A percentile compares a stretch with the other conserved stretches of the same genome.
Conservation (phyloP, 2,329 filamentous ascomycete genomes). For the Periconia sp. region DNA sequence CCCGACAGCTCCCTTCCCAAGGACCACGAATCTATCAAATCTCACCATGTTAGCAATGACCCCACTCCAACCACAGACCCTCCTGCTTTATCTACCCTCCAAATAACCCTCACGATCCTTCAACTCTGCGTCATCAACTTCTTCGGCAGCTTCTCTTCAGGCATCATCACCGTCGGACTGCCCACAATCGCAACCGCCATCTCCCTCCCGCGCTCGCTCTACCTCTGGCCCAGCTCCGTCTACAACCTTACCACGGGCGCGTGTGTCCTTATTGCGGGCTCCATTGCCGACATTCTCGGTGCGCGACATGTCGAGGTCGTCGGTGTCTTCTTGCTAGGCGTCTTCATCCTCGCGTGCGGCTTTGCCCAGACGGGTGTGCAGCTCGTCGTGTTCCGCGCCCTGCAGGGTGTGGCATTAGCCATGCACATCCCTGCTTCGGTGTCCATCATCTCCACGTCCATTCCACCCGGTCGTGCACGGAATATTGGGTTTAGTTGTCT, state of each 20-base stretch:
- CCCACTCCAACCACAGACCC: neutral
- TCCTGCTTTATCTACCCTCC: constrained; percentile 12
- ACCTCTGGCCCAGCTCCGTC: constrained; percentile 38
- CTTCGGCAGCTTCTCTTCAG: constrained; percentile 37
- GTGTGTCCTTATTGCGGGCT: constrained; percentile 53
- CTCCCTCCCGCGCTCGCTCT: constrained; percentile 30
- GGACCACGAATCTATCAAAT: neutral
- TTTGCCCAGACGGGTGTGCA: constrained; percentile 49
- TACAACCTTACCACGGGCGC: constrained; percentile 49
- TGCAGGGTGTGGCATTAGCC: constrained; percentile 51
- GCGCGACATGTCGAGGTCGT: constrained; percentile 47
- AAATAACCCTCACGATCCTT: constrained; percentile 22
- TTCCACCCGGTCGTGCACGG: constrained; percentile 24
- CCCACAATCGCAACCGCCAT: constrained; percentile 44
- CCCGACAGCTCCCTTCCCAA: neutral
- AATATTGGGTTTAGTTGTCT: constrained; percentile 44
- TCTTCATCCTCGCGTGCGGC: constrained; percentile 50
- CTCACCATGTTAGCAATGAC: neutral
- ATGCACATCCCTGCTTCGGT: constrained; percentile 53
- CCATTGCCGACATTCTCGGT: constrained; percentile 55
- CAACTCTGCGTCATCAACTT: constrained; percentile 31
- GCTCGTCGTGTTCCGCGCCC: constrained; percentile 47
- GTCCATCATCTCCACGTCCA: constrained; percentile 44
- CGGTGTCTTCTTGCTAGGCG: constrained; percentile 46
- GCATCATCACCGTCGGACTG: constrained; percentile 47